Conservation (phyloP, 2,329 filamentous ascomycete species). For the Fusarium coicis region DNA sequence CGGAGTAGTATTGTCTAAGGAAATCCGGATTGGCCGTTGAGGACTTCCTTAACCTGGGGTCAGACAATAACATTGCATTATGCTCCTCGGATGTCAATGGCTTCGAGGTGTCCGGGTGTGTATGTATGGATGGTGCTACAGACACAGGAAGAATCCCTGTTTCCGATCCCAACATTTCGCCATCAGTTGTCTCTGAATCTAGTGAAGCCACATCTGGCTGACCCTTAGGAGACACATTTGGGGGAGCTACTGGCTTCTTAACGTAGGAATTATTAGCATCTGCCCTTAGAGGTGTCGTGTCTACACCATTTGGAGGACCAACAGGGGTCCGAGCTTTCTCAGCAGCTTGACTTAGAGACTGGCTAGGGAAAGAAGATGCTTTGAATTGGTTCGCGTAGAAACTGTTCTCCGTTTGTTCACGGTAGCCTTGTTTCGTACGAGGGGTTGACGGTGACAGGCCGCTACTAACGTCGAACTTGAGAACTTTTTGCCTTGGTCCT, state of each 20-base stretch:
- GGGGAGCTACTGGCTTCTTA: background rate
- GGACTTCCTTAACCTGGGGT: conserved; percentile 86
- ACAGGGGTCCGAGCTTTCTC: conserved; percentile 44
- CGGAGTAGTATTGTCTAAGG: conserved; percentile 91
- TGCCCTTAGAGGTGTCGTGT: background rate
- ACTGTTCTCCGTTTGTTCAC: conserved; percentile 82
- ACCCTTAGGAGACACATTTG: background rate
- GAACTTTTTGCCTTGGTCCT: conserved; percentile 81
- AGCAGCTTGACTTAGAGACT: conserved; percentile 43
- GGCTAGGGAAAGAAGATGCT: conserved; percentile 46
- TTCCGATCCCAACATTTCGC: background rate
- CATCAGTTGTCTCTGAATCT: background rate
- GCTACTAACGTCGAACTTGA: conserved; percentile 70
- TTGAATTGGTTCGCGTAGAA: conserved; percentile 83
- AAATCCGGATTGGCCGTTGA: conserved; percentile 95
- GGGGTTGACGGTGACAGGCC: conserved; percentile 74
- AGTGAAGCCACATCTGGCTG: background rate
- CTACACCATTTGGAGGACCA: background rate
- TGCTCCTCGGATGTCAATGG: conserved; percentile 92
- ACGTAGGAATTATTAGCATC: background rate
- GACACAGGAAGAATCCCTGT: background rate
- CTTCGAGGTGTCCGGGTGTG: conserved; percentile 51
- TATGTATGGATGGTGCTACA: conserved; percentile 5
- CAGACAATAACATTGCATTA: conserved; percentile 84
- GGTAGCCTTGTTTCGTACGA: conserved; percentile 71